phyloP scores from a whole-genome alignment of 2,329 filamentous ascomycete species.

The Huntiella savannae region DNA sequence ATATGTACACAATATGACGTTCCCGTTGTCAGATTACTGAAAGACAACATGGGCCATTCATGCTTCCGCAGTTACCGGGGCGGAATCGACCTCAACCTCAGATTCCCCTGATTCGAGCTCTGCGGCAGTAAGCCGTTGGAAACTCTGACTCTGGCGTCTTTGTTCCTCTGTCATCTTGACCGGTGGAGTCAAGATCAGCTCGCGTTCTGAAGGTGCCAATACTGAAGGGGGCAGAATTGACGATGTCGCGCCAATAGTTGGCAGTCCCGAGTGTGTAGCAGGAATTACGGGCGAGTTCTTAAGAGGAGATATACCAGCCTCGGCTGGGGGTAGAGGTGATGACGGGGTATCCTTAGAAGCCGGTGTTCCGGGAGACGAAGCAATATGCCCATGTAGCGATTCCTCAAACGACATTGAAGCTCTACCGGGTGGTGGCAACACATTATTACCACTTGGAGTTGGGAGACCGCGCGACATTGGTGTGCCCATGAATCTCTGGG shows the following conservation, averaged over 20 bases:
- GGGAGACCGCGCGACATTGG: slow-evolving; percentile 11
- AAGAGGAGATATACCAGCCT: slow-evolving; percentile 30
- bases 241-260: slow-evolving; percentile 16
- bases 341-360: slow-evolving; percentile 7
- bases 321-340: slow-evolving; percentile 18
- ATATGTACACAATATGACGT: no score
- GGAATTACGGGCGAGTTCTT: slow-evolving; percentile 30
- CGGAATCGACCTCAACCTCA: no score
- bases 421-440: slow-evolving; percentile 7
- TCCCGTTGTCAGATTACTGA: no score
- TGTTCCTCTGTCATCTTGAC: slow-evolving; percentile 29
- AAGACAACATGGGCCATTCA: no score
- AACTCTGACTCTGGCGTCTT: slow-evolving; percentile 10
- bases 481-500: slow-evolving; percentile 7
- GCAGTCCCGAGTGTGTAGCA: slow-evolving; percentile 12
- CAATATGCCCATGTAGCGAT: slow-evolving; percentile 5
- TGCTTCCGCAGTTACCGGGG: no score
- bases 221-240: slow-evolving; percentile 38
- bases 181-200: slow-evolving; percentile 40
- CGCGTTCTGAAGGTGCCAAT: slow-evolving; percentile 36
- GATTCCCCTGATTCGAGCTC: not conserved
- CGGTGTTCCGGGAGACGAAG: slow-evolving; percentile 7
- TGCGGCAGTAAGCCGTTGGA: slow-evolving; percentile 6
- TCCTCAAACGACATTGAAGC: slow-evolving; percentile 11
- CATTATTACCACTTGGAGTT: slow-evolving; percentile 9